Base-by-base conservation (phyloP, 805 yeast genomes). In the Wickerhamiella occidentalis region DNA sequence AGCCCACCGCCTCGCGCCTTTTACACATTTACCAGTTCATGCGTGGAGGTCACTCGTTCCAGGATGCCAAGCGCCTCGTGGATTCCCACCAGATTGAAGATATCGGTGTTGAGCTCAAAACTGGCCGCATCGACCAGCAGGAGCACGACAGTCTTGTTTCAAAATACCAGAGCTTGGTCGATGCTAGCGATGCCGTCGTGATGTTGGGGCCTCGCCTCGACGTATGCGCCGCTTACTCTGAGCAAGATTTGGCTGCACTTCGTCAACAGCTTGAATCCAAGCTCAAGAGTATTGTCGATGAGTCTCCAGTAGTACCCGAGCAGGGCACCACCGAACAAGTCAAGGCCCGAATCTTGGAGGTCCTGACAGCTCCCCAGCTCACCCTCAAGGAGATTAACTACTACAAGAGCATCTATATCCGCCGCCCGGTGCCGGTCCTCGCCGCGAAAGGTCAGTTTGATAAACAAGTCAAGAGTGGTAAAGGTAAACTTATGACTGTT, bases 21-120 rank as follows among this genome's bases (percentile, higher is more conserved):
- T 60, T 73, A 4, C 66, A 69, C 40, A 67, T 82, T 45, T 76
- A 75, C 53, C 75, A 75, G 48, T 75, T 71, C 53, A 57, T 79
- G 49, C 72, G 72, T 55, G 78, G 77, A 54, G 94, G 90, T n/a
- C 70, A 74, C 54, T 41, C 71, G 0, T 51, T 71, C 17, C 66
- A 64, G 17, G 86, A 79, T 51, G 80, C 94, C 2, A 72, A 72
- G 56, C 68, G 67, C 40, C 77, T 79, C 52, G 72, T 85, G 0
- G 78, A 81, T 18, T 71, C 66, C 57, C 74, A 76, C 56, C 62
- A 59, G 35, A 40, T 55, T 1, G 56, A 66, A 12, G 78, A 76
- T 54, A 44, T 61, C 6, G 56, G 55, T 2, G 49, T 78, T 11
- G 72, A 72, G 6, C 48, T 56, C 3, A 52, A 58, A 29, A 50